Conservation (phyloP, 208 protist species). For the Trypanosoma theileri region DNA sequence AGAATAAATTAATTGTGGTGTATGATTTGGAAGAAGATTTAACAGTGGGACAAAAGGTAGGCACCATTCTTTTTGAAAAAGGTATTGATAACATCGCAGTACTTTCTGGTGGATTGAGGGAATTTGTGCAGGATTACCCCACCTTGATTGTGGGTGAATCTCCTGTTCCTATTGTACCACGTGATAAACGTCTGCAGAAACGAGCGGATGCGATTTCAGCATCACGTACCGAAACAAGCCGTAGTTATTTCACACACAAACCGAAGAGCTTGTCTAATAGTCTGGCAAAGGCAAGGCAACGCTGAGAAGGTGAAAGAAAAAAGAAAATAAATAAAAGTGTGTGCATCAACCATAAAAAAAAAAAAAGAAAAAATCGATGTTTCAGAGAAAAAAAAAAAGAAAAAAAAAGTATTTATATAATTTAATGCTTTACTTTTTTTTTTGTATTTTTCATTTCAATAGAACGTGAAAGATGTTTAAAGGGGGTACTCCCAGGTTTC, state of each 20-base stretch:
- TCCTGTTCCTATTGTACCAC: constrained; percentile 67
- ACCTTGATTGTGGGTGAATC: constrained; percentile 47
- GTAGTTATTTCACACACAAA: constrained; percentile 63
- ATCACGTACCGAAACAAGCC: constrained; percentile 75
- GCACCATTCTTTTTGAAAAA: constrained; percentile 77
- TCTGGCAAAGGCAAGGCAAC: constrained; percentile 48
- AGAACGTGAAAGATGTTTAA: too few relatives aligned
- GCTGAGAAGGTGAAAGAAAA: not conserved
- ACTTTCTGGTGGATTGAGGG: constrained; percentile 74
- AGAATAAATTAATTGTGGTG: constrained; percentile 76
- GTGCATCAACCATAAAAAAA: too few relatives aligned
- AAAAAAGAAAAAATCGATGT: too few relatives aligned
- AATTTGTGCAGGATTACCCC: constrained; percentile 85
- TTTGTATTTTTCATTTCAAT: too few relatives aligned
- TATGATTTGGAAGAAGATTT: constrained; percentile 87
- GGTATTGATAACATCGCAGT: constrained; percentile 88
- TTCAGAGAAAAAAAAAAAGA: too few relatives aligned
- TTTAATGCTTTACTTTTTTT: too few relatives aligned
- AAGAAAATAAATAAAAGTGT: too few relatives aligned
- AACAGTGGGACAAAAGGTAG: constrained; percentile 44
- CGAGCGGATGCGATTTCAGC: constrained; percentile 64
- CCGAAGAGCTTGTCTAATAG: constrained; percentile 86
- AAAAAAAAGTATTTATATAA: too few relatives aligned
- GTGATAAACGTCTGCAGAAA: constrained; percentile 67
- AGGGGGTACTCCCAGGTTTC: too few relatives aligned